Percentiles rank a stretch among this genome's conserved stretches.
Evolutionary conservation across 805 yeast genomes (phyloP).

Genomic region (Metschnikowia borealis): DNA sequence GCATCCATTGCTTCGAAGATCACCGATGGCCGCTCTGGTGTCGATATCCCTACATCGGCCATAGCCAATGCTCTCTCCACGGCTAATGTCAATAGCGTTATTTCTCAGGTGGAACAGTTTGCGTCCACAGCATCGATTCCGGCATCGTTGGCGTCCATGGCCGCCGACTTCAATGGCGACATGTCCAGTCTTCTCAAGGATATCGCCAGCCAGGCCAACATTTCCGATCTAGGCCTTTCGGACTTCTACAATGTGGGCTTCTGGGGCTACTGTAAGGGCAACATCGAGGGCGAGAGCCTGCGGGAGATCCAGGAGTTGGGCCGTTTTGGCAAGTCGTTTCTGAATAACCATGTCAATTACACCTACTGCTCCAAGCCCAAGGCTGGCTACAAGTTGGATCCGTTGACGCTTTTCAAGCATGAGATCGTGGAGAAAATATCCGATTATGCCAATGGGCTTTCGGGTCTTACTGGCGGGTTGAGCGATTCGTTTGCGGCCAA

Average conservation of each 20-base stretch:
- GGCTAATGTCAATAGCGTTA: constrained; percentile 7
- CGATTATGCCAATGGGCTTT: constrained; percentile 22
- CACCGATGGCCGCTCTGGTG: constrained; percentile 4
- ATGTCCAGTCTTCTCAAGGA: constrained; percentile 19
- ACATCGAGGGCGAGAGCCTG: constrained; percentile 5
- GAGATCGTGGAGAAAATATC: constrained; percentile 31
- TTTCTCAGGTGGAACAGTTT: constrained; percentile 10
- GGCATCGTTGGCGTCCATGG: constrained; percentile 14
- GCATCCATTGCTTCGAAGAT: constrained; percentile 7
- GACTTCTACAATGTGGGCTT: constrained; percentile 37
- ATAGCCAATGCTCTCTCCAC: constrained; percentile 6
- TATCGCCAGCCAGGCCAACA: constrained; percentile 20
- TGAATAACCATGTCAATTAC: constrained; percentile 30
- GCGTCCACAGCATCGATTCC: constrained; percentile 16
- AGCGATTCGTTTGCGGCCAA: constrained; percentile 9
- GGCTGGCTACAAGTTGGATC: constrained; percentile 55
- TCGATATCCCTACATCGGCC: constrained; percentile 8
- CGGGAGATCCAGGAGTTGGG: constrained; percentile 10
- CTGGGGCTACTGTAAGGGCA: constrained; percentile 45
- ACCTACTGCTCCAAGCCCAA: constrained; percentile 53
- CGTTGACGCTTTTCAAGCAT: constrained; percentile 33
- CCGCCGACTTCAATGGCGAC: constrained; percentile 11
- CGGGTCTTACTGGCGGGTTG: constrained; percentile 11
- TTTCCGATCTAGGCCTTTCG: constrained; percentile 35
- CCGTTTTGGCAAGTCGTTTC: constrained; percentile 20